Evolutionary conservation across 2,329 filamentous ascomycete genomes (phyloP).

Genomic region (Akanthomyces dipterigenus): DNA sequence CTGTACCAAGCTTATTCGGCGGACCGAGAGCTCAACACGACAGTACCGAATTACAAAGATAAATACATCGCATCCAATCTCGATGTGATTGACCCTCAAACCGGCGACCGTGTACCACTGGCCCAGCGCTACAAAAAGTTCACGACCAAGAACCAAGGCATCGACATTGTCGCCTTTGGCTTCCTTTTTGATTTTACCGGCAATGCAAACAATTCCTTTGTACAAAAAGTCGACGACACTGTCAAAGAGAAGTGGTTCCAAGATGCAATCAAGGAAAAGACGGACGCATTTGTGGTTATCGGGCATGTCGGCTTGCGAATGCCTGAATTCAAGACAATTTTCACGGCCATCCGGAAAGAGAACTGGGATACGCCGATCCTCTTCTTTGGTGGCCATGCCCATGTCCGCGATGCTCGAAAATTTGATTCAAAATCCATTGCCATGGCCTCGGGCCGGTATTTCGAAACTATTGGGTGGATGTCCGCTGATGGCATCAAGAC

Average conservation of each 20-base stretch:
- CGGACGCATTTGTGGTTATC: constrained; percentile 79
- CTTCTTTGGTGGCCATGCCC: constrained; percentile 85
- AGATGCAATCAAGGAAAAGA: constrained; percentile 72
- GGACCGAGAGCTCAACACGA: constrained; percentile 68
- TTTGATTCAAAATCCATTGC: constrained; percentile 76
- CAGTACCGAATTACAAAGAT: constrained; percentile 73
- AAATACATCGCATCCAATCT: constrained; percentile 88
- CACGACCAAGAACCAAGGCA: constrained; percentile 80
- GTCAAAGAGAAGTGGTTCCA: constrained; percentile 86
- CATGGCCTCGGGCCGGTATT: constrained; percentile 81
- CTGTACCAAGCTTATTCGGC: constrained; percentile 78
- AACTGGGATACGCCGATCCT: constrained; percentile 81
- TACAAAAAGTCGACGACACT: constrained; percentile 72
- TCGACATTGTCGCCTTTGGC: constrained; percentile 80
- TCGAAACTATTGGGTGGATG: constrained; percentile 93
- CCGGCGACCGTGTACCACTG: constrained; percentile 65
- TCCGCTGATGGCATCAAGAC: constrained; percentile 62
- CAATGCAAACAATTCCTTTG: constrained; percentile 85
- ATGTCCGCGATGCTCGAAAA: constrained; percentile 75
- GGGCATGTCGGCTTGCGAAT: constrained; percentile 82
- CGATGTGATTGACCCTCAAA: constrained; percentile 71
- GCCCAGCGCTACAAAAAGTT: constrained; percentile 83
- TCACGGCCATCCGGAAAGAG: constrained; percentile 66
- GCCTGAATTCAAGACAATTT: constrained; percentile 70
- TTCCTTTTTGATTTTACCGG: constrained; percentile 92